Evolutionary conservation across 208 protist species (phyloP).

Genomic region (Wallacemonas sp.): DNA sequence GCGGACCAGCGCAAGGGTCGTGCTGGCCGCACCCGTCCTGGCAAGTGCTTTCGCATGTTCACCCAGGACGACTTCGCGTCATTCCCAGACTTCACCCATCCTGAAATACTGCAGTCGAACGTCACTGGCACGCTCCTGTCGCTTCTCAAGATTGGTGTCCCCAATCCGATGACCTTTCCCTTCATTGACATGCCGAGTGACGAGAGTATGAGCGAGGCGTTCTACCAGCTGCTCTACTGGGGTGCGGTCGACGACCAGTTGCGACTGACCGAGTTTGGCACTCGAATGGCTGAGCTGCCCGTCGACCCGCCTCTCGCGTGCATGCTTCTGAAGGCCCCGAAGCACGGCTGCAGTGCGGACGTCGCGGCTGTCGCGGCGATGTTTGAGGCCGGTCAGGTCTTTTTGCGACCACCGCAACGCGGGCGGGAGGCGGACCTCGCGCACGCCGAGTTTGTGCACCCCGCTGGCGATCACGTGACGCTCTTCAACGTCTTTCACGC

Average conservation of each 20-base stretch:
- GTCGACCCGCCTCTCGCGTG: constrained; percentile 93
- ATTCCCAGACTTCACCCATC: constrained; percentile 83
- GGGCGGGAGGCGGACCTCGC: constrained; percentile 44
- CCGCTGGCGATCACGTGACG: constrained; percentile 81
- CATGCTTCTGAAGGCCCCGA: constrained; percentile 81
- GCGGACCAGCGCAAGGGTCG: constrained; percentile 99
- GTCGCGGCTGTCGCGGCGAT: constrained; percentile 87
- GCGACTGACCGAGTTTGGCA: constrained; percentile 69
- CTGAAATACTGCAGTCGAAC: constrained; percentile 98
- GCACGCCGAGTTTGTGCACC: constrained; percentile 45
- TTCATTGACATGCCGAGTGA: constrained; percentile 98
- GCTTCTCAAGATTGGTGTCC: constrained; percentile 96
- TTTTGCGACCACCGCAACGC: constrained; percentile 40
- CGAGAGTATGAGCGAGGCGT: constrained; percentile 95
- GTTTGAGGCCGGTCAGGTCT: constrained; percentile 77
- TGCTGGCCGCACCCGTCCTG: constrained; percentile 97
- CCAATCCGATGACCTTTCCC: constrained; percentile 96
- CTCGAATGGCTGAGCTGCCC: constrained; percentile 69
- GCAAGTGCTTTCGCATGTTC: constrained; percentile 98
- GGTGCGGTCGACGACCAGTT: constrained; percentile 97
- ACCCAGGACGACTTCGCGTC: constrained; percentile 79
- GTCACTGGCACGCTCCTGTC: constrained; percentile 94
- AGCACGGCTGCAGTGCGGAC: constrained; percentile 80
- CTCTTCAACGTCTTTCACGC: constrained; percentile 84
- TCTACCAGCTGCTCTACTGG: constrained; percentile 97